A percentile compares a stretch with the other conserved stretches of the same genome.
Evolutionary conservation across 495 filamentous ascomycete genomes (phyloP).

Genomic region (Annulohypoxylon nitens): DNA sequence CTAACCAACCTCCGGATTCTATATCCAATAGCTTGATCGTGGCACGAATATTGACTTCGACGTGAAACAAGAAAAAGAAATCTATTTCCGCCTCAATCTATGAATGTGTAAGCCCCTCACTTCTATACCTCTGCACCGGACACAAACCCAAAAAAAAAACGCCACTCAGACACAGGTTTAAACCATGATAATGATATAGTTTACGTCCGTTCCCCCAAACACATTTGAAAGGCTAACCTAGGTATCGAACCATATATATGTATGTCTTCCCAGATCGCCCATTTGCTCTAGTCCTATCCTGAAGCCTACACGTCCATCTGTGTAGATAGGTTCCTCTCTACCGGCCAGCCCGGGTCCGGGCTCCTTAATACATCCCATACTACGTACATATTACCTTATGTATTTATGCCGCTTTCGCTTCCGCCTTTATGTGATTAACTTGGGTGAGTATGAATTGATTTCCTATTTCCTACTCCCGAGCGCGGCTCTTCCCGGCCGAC

Average conservation of each 20-base stretch:
- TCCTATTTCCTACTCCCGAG: conserved; percentile 32
- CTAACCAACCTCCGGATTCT: not conserved
- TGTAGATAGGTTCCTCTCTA: not conserved
- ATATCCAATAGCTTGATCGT: not conserved
- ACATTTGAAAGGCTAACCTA: not conserved
- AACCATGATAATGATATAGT: conserved; percentile 13
- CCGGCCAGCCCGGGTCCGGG: not conserved
- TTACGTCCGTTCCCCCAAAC: not conserved
- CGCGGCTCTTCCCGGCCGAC: conserved; percentile 50
- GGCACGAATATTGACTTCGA: conserved; percentile 15
- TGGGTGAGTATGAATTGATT: not conserved
- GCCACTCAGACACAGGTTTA: not conserved
- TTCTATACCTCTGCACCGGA: conserved; percentile 2
- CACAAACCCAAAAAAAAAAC: conserved; percentile 8
- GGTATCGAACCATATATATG: conserved; percentile 2
- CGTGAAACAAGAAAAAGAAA: conserved; percentile 3
- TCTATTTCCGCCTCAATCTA: conserved; percentile 38
- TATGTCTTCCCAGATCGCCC: conserved; percentile 3
- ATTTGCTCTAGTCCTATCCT: not conserved
- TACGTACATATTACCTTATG: conserved; percentile 3
- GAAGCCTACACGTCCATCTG: not conserved
- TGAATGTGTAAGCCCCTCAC: conserved; percentile 13
- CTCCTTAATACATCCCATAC: conserved; percentile 1
- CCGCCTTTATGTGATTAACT: not conserved
- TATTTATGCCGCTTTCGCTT: conserved; percentile 1